phyloP scores from a whole-genome alignment of 352 stramenopile species.

The Phytopythium delawarense region DNA sequence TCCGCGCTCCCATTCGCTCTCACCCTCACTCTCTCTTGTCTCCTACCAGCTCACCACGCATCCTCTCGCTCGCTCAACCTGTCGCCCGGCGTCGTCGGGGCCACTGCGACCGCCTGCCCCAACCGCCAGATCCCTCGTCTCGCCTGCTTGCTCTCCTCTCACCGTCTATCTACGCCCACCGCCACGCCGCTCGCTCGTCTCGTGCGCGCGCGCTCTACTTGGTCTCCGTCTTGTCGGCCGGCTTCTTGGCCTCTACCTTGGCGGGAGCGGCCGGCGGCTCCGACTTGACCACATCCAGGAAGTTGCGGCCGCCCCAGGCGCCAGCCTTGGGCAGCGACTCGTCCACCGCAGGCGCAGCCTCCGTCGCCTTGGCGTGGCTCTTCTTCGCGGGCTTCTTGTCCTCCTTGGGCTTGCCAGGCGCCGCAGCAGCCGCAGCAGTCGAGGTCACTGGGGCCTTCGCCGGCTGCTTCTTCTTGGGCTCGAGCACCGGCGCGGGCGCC shows the following conservation, averaged over 20 bases:
- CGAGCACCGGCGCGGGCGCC: slow-evolving; percentile 26
- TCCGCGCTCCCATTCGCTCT: background rate
- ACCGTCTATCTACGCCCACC: slow-evolving; percentile 4
- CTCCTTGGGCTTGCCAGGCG: slow-evolving; percentile 25
- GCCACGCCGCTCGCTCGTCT: background rate
- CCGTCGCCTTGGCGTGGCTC: slow-evolving; percentile 18
- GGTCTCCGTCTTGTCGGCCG: slow-evolving; percentile 7
- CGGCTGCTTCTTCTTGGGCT: slow-evolving; percentile 54
- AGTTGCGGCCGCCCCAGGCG: slow-evolving; percentile 78
- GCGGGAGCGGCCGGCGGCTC: slow-evolving; percentile 44
- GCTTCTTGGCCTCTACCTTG: slow-evolving; percentile 23
- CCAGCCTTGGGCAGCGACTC: slow-evolving; percentile 57
- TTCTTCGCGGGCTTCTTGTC: slow-evolving; percentile 47
- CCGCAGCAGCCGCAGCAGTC: slow-evolving; percentile 17
- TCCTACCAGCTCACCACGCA: background rate
- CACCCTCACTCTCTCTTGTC: background rate
- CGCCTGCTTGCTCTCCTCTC: slow-evolving; percentile 15
- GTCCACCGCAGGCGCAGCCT: slow-evolving; percentile 22
- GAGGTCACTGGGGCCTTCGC: slow-evolving; percentile 21
- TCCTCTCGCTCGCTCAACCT: slow-evolving; percentile 3
- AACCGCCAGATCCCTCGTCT: slow-evolving; percentile 8
- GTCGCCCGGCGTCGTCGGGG: background rate
- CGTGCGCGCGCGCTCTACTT: slow-evolving; percentile 9
- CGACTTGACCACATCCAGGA: slow-evolving; percentile 81
- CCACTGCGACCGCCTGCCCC: background rate